Evolutionary conservation across 129 eudicot genomes (phyloP).

Genomic region (Tagetes patula): DNA sequence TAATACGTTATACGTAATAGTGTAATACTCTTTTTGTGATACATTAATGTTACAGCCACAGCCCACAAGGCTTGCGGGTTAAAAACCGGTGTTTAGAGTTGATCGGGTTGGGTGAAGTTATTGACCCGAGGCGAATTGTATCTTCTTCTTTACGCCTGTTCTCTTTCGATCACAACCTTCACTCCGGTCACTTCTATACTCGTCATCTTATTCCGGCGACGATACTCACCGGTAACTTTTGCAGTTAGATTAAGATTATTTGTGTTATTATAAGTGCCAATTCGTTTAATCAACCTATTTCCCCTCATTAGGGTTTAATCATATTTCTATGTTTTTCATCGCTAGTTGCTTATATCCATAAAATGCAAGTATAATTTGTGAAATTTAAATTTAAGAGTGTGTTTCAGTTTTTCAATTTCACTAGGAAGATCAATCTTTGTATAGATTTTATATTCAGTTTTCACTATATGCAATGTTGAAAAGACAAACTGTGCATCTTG

Average conservation of each 20-base stretch:
- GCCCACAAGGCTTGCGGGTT: too few relatives aligned
- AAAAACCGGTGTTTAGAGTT: too few relatives aligned
- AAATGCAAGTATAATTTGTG: too few relatives aligned
- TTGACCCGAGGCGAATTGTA: too few relatives aligned
- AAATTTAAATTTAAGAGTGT: not conserved
- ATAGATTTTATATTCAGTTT: not conserved
- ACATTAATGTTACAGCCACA: too few relatives aligned
- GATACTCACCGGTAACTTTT: not conserved
- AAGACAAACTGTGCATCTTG: not conserved
- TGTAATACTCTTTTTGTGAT: too few relatives aligned
- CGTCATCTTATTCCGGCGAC: not conserved
- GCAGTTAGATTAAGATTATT: not conserved
- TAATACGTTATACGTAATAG: too few relatives aligned
- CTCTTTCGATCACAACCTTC: not conserved
- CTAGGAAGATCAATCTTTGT: not conserved
- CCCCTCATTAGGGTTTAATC: not conserved
- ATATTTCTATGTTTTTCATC: too few relatives aligned
- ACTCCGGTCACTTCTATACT: not conserved
- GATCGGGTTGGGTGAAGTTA: too few relatives aligned
- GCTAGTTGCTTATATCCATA: too few relatives aligned
- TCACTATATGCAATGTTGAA: conserved; percentile 5
- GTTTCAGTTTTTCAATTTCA: not conserved
- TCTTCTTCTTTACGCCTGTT: not conserved
- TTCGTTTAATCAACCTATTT: not conserved
- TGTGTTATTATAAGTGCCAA: not conserved